Conservation (phyloP, 768 basidiomycete species). For the Tephrocybe sp. region DNA sequence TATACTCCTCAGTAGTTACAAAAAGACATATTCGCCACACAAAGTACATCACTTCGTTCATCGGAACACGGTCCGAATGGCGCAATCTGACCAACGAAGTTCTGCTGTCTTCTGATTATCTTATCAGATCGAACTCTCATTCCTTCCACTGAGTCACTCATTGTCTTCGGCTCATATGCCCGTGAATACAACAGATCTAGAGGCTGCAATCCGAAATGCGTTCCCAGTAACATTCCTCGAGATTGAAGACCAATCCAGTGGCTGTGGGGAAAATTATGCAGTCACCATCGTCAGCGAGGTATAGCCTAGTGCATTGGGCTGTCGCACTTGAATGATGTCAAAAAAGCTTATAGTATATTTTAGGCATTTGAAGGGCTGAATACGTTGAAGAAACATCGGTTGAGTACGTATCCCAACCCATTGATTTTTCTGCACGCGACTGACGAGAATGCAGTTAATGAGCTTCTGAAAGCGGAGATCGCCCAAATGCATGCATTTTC, state of each 20-base stretch:
- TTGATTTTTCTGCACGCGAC: too few species aligned
- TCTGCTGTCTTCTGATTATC: too few species aligned
- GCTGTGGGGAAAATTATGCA: slow-evolving; percentile 79
- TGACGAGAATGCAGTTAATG: slow-evolving; percentile 57
- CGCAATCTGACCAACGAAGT: too few species aligned
- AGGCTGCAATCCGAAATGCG: slow-evolving; percentile 60
- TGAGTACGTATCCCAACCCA: slow-evolving; percentile 59
- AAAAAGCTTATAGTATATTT: not conserved
- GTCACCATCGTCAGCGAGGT: slow-evolving; percentile 80
- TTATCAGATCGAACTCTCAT: too few species aligned
- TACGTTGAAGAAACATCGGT: slow-evolving; percentile 74
- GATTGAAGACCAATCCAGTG: slow-evolving; percentile 75
- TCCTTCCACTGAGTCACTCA: too few species aligned
- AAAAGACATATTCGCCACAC: too few species aligned
- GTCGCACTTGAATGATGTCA: not conserved
- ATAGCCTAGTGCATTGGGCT: too few species aligned
- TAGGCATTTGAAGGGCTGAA: slow-evolving; percentile 79
- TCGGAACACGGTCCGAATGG: too few species aligned
- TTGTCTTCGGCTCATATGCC: too few species aligned
- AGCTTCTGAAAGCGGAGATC: slow-evolving; percentile 71
- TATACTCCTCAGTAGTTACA: too few species aligned
- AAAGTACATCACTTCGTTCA: too few species aligned
- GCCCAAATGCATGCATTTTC: slow-evolving; percentile 87
- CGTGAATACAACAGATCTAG: slow-evolving; percentile 53
- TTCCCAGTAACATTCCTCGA: slow-evolving; percentile 68